Evolutionary conservation across 1,284 basidiomycete species (phyloP).

Genomic region (Cronartium ribicola): DNA sequence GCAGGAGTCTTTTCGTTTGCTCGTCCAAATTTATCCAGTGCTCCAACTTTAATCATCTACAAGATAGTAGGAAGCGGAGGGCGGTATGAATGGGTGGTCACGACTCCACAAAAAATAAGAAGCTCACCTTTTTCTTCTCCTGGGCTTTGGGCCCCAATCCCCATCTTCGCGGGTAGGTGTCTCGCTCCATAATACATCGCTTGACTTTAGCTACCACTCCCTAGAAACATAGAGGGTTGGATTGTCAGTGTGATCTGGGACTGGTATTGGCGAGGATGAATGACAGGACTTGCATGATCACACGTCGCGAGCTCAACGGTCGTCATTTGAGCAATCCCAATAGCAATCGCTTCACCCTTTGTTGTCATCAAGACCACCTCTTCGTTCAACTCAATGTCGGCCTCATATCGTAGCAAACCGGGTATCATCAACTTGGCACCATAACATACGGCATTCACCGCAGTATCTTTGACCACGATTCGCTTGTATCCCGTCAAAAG

Average conservation of each 20-base stretch:
- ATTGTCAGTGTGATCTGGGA: background rate
- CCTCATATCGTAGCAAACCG: constrained; percentile 89
- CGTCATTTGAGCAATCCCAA: constrained; percentile 92
- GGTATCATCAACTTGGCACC: constrained; percentile 99
- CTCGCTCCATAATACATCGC: constrained; percentile 97
- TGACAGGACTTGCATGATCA: constrained; percentile 64
- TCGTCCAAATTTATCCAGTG: constrained; percentile 93
- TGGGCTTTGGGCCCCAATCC: constrained; percentile 92
- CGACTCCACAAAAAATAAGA: background rate
- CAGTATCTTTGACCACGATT: constrained; percentile 98
- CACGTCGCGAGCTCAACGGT: constrained; percentile 97
- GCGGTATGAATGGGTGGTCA: background rate
- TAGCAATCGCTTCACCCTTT: constrained; percentile 97
- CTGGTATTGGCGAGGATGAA: background rate
- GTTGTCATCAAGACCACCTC: constrained; percentile 99
- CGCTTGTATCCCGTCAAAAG: constrained; percentile 95
- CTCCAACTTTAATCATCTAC: constrained; percentile 81
- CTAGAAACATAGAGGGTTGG: constrained; percentile 5
- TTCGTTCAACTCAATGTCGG: constrained; percentile 90
- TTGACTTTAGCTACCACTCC: constrained; percentile 98
- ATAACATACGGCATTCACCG: constrained; percentile 98
- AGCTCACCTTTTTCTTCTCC: constrained; percentile 81
- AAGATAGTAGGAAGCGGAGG: background rate
- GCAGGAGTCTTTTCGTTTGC: constrained; percentile 84
- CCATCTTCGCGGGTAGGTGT: constrained; percentile 97